Evolutionary conservation across 2,329 filamentous ascomycete species (phyloP), one percentile per base, ranked within the genome.

Genomic region (Xylaria hypoxylon): DNA sequence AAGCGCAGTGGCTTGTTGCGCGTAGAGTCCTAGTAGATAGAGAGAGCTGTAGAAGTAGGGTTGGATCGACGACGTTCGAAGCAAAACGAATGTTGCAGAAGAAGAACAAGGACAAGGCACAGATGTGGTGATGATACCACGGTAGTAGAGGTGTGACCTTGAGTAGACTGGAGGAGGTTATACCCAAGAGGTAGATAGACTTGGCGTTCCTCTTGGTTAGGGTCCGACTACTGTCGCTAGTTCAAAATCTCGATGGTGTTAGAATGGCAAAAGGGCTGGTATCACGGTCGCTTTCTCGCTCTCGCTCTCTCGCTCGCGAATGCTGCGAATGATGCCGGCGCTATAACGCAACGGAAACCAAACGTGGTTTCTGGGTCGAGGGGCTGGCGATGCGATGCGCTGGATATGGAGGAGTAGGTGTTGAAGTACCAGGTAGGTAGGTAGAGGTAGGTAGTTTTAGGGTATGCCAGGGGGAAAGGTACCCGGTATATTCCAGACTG

Each of bases 321-420:
- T 38, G 10, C 35, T 15, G 35, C 31, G 59, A 50, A 65, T 47
- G 62, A 58, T 50, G 62, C 53, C 55, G 52, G 51, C 61, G 62
- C 42, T 53, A 59, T 58, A 28, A 59, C 59, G 61, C 62, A 55
- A 45, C 62, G 26, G 15, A n/a, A 31, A 44, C 35, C 60, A 51
- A 62, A 58, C 5, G 57, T 52, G 60, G 50, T 31, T 51, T 58
- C 51, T 47, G 50, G 57, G 48, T 42, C 52, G 65, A 62, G 65
- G 62, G 58, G 61, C 48, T 51, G 59, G 53, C 53, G 45, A 62
- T 55, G 50, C 57, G 62, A 65, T 55, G 17, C 44, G 40, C 48
- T 47, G 61, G 35, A 28, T 31, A 47, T 31, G 24, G 57, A 51
- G 47, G 57, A 44, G 44, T 7, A 5, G 3, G 33, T 10, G 33